phyloP scores from a whole-genome alignment of 352 stramenopile genomes.

The Phytophthora litchii region DNA sequence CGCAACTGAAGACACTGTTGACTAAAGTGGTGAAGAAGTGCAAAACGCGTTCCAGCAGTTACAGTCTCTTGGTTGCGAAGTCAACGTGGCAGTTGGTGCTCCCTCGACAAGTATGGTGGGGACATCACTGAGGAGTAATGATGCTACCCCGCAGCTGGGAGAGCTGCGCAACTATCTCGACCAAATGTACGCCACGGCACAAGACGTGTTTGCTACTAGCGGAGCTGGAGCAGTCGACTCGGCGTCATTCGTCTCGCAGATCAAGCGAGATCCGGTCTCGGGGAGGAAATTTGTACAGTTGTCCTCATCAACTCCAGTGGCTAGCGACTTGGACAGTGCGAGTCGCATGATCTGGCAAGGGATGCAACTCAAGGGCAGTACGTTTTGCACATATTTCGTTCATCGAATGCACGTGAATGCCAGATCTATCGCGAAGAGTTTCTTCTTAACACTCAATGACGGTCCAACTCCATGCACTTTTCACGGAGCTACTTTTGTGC shows the following conservation, averaged over 20 bases:
- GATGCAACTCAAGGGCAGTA: constrained; percentile 22
- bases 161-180: constrained; percentile 22
- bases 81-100: constrained; percentile 14
- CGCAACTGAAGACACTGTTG: constrained; percentile 18
- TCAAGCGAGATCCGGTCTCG: constrained; percentile 16
- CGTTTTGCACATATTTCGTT: constrained; percentile 18
- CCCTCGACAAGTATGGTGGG: constrained; percentile 16
- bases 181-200: constrained; percentile 20
- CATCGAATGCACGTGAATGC: constrained; percentile 23
- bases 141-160: constrained; percentile 25
- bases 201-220: constrained; percentile 9
- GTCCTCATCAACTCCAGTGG: constrained; percentile 14
- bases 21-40: constrained; percentile 21
- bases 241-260: constrained; percentile 18
- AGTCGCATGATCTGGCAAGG: constrained; percentile 26
- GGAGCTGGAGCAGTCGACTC: neutral
- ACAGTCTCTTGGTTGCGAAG: constrained; percentile 16
- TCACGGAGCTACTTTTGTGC: constrained; percentile 18
- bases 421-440: constrained; percentile 29
- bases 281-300: constrained; percentile 16
- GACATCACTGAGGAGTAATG: constrained; percentile 20
- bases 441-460: constrained; percentile 16
- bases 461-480: constrained; percentile 4
- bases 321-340: constrained; percentile 15
- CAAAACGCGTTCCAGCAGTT: constrained; percentile 21